phyloP scores from a whole-genome alignment of 192 early-diverging fungal genomes.

The Coemansia javaensis region DNA sequence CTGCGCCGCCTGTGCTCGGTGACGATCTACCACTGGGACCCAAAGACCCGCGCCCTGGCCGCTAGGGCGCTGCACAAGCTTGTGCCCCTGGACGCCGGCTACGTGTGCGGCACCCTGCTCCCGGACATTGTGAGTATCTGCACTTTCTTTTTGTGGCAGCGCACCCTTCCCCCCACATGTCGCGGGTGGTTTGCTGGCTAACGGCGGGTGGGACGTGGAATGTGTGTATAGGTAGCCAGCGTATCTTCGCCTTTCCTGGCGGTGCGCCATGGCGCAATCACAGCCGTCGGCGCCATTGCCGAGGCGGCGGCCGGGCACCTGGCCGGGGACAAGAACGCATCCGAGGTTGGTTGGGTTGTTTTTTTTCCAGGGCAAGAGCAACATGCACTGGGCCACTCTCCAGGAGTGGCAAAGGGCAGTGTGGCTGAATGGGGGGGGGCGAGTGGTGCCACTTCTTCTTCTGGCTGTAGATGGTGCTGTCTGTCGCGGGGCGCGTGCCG shows the following conservation, averaged over 20 bases:
- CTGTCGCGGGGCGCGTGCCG: constrained; percentile 22
- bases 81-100: constrained; percentile 55
- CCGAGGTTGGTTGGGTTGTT: constrained; percentile 12
- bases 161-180: no score
- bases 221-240: constrained; percentile 19
- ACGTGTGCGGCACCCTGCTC: constrained; percentile 52
- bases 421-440: no score
- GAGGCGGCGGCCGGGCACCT: constrained; percentile 21
- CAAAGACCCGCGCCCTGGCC: constrained; percentile 68
- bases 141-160: no score
- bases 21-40: constrained; percentile 85
- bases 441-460: no score
- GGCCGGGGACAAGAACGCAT: neutral
- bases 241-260: constrained; percentile 43
- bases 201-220: neutral
- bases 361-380: neutral
- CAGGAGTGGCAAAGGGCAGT: neutral
- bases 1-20: constrained; percentile 64
- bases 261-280: constrained; percentile 46
- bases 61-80: constrained; percentile 68
- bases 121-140: constrained; percentile 60
- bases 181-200: no score
- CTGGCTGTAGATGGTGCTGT: constrained; percentile 18
- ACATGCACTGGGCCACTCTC: no score
- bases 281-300: constrained; percentile 27